Conservation (phyloP, 148 eudicot genomes). For the Silene conica region DNA sequence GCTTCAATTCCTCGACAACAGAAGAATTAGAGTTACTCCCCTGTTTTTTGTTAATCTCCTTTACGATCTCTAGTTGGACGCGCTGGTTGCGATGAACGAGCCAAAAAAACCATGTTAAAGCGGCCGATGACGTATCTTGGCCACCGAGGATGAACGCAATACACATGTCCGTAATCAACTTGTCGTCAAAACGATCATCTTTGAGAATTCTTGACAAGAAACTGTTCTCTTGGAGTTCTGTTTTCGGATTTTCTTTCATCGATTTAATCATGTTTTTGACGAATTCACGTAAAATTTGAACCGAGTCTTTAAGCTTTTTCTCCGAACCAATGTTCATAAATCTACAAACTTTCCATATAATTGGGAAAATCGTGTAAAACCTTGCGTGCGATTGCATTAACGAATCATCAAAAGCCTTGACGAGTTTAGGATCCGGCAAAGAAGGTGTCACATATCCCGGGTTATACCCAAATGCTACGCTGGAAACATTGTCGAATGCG, state of each 20-base stretch:
- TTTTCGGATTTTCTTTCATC: neutral
- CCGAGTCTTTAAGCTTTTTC: conserved; percentile 27
- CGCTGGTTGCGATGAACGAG: conserved; percentile 6
- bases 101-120: conserved; percentile 50
- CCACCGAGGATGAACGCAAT: conserved; percentile 41
- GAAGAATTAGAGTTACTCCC: neutral
- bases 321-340: conserved; percentile 38
- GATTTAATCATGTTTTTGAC: conserved; percentile 3
- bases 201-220: conserved; percentile 36
- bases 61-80: conserved; percentile 25
- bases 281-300: conserved; percentile 16
- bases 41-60: conserved; percentile 15
- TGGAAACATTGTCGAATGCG: conserved; percentile 25
- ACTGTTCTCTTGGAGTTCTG: conserved; percentile 13
- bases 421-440: conserved; percentile 24
- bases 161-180: conserved; percentile 27
- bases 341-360: conserved; percentile 28
- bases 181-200: conserved; percentile 32
- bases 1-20: conserved; percentile 20
- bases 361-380: conserved; percentile 21
- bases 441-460: conserved; percentile 28
- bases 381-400: conserved; percentile 18
- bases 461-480: conserved; percentile 37
- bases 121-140: conserved; percentile 31
- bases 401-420: conserved; percentile 35